A percentile compares a stretch with the other conserved stretches of the same genome.
phyloP scores from a whole-genome alignment of 2,329 filamentous ascomycete genomes.

The Gaeumannomyces sp. region DNA sequence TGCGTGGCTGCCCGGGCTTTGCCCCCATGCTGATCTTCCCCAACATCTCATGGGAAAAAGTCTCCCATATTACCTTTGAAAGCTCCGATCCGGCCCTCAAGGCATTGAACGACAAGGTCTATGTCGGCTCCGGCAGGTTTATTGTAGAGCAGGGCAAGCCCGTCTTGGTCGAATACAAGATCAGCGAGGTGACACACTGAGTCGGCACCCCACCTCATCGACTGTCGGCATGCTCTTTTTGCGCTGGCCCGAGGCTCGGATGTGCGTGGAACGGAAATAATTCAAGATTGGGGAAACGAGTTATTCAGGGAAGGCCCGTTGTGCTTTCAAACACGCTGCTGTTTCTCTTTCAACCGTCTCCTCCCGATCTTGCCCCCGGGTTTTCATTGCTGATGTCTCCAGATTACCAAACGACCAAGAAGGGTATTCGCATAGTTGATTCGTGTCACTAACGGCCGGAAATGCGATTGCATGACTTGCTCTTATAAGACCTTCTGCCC shows the following conservation, averaged over 20 bases:
- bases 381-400: neutral
- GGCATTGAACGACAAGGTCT: slow-evolving; percentile 32
- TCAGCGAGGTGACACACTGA: slow-evolving; percentile 31
- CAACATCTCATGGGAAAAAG: slow-evolving; percentile 14
- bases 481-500: neutral
- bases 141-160: slow-evolving; percentile 32
- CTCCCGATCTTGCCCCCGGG: too few relatives aligned
- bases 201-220: too few relatives aligned
- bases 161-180: slow-evolving; percentile 36
- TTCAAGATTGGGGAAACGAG: neutral
- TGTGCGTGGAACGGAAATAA: neutral
- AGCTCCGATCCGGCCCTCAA: slow-evolving; percentile 28
- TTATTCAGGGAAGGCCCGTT: neutral
- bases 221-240: neutral
- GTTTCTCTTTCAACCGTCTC: neutral
- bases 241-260: neutral
- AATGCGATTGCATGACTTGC: neutral
- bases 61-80: slow-evolving; percentile 32
- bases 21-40: neutral
- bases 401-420: neutral
- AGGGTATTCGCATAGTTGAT: neutral
- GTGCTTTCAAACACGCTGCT: neutral
- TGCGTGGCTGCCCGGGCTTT: neutral
- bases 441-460: neutral
- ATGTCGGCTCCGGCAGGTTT: slow-evolving; percentile 34